Evolutionary conservation across 2,329 filamentous ascomycete genomes (phyloP).

Genomic region (Leptographium radiaticola): DNA sequence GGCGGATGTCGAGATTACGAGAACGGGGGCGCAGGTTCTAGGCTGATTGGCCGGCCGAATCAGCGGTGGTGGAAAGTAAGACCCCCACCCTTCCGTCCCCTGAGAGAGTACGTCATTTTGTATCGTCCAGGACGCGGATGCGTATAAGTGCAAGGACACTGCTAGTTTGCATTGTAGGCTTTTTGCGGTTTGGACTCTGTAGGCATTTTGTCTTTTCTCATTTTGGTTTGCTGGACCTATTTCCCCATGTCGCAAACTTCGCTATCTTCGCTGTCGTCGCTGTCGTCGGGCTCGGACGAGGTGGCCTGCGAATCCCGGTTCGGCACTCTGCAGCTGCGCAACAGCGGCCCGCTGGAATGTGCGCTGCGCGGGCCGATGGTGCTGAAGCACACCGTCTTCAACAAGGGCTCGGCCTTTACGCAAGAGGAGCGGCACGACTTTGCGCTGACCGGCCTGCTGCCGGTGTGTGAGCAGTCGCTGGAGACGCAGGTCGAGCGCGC

Average conservation of each 20-base stretch:
- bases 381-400: constrained; percentile 55
- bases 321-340: constrained; percentile 32
- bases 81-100: background rate
- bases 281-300: background rate
- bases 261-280: background rate
- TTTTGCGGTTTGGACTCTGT: background rate
- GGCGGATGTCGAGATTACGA: background rate
- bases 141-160: too few species aligned
- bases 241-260: background rate
- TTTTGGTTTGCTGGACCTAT: background rate
- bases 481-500: constrained; percentile 66
- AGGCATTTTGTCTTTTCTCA: background rate
- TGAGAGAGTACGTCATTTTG: background rate
- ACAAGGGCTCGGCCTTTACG: constrained; percentile 74
- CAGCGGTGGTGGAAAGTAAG: background rate
- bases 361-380: constrained; percentile 38
- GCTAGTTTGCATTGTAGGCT: background rate
- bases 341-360: constrained; percentile 34
- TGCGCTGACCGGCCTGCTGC: constrained; percentile 59
- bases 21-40: background rate
- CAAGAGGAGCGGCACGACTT: constrained; percentile 55
- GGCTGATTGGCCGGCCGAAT: background rate
- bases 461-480: constrained; percentile 57
- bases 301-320: constrained; percentile 17
- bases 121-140: too few species aligned